phyloP scores from a whole-genome alignment of 768 basidiomycete species.

The Megacollybia marginata region DNA sequence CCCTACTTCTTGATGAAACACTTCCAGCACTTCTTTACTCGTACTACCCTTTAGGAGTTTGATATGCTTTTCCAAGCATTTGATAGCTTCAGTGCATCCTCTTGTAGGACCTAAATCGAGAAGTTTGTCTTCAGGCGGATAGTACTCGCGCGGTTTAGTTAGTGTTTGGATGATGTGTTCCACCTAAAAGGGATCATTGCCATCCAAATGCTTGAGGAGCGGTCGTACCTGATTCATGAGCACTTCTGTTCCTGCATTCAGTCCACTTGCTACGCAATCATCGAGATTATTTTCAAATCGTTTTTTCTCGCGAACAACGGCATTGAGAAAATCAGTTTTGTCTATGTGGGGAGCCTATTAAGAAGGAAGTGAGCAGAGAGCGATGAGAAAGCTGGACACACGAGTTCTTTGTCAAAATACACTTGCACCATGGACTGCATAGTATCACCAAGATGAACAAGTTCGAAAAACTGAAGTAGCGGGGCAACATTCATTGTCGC shows the following conservation, averaged over 20 bases:
- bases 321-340: constrained; percentile 87
- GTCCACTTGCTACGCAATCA: constrained; percentile 85
- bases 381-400: constrained; percentile 15
- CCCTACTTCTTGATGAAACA: constrained; percentile 97
- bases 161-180: constrained; percentile 85
- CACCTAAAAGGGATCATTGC: constrained; percentile 45
- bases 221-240: constrained; percentile 80
- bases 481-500: constrained; percentile 84
- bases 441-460: constrained; percentile 95
- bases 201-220: not conserved
- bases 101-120: constrained; percentile 81
- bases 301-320: constrained; percentile 94
- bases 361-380: not conserved
- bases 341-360: constrained; percentile 79
- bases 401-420: constrained; percentile 95
- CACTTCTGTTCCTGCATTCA: constrained; percentile 94
- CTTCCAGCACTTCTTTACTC: constrained; percentile 92
- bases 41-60: constrained; percentile 88
- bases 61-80: constrained; percentile 86
- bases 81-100: constrained; percentile 86
- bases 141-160: constrained; percentile 84
- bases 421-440: constrained; percentile 98
- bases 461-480: constrained; percentile 92
- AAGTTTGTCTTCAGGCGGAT: constrained; percentile 72
- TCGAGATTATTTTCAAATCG: constrained; percentile 88